Conservation (phyloP, 1,284 basidiomycete genomes). For the Pseudozyma thailandica region DNA sequence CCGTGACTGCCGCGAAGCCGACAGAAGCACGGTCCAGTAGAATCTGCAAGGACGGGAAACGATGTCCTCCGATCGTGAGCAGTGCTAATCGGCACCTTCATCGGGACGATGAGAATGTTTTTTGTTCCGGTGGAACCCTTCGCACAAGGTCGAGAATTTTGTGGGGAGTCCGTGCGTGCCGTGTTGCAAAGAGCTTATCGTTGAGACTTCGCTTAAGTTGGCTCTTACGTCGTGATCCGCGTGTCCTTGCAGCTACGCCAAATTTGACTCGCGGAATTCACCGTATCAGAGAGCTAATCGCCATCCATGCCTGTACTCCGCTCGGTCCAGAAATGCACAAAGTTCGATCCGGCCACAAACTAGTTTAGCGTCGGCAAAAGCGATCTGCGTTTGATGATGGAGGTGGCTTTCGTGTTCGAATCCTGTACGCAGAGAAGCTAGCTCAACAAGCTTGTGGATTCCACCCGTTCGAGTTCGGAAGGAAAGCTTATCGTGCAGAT, state of each 20-base stretch:
- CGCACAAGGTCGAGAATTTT: neutral
- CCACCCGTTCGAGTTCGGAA: neutral
- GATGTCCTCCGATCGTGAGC: neutral
- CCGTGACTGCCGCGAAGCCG: neutral
- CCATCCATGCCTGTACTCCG: neutral
- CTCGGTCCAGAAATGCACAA: too few species aligned
- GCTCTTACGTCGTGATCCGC: neutral
- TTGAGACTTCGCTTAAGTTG: constrained; percentile 1
- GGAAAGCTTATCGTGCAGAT: too few species aligned
- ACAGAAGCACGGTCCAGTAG: neutral
- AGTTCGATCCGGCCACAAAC: too few species aligned
- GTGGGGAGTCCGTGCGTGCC: constrained; percentile 1
- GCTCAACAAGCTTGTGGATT: neutral
- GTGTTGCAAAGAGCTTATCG: constrained; percentile 3
- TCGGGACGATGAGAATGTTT: too few species aligned
- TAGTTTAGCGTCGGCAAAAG: neutral
- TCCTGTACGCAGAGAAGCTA: neutral
- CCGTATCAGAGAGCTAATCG: constrained; percentile 3
- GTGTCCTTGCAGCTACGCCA: constrained; percentile 10
- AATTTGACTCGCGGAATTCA: neutral
- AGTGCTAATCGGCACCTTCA: neutral
- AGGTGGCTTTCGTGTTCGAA: neutral
- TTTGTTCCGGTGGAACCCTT: neutral
- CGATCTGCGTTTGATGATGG: neutral
- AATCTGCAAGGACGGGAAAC: constrained; percentile 1